phyloP scores from a whole-genome alignment of 441 rosid species.

The Biscutella auriculata region DNA sequence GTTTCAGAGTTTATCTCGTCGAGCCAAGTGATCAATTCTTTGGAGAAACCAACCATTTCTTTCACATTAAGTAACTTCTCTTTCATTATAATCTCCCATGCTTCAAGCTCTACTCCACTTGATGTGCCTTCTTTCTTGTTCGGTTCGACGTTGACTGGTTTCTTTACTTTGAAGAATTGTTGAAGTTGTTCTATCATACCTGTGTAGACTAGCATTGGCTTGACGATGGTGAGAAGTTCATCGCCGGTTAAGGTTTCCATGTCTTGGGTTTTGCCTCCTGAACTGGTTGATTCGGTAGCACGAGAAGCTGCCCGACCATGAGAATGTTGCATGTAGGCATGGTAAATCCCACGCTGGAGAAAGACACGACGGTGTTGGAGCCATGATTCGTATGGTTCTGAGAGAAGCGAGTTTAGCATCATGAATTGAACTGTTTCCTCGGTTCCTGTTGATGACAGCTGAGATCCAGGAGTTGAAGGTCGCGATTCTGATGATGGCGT shows the following conservation, averaged over 20 bases:
- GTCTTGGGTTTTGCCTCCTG: constrained; percentile 24
- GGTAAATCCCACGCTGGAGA: constrained; percentile 89
- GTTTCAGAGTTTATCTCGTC: constrained; percentile 72
- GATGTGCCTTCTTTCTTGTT: constrained; percentile 41
- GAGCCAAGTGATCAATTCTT: constrained; percentile 80
- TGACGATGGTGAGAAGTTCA: constrained; percentile 57
- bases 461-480: constrained; percentile 43
- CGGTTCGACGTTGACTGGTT: constrained; percentile 23
- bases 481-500: constrained; percentile 33
- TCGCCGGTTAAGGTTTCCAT: constrained; percentile 31
- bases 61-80: constrained; percentile 61
- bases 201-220: constrained; percentile 90
- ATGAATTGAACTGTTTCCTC: constrained; percentile 97
- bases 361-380: constrained; percentile 82
- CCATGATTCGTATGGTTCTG: constrained; percentile 94
- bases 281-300: constrained; percentile 41
- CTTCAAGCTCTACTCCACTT: constrained; percentile 47
- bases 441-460: constrained; percentile 46
- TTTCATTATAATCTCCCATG: constrained; percentile 85
- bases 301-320: constrained; percentile 58
- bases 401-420: constrained; percentile 97
- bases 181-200: constrained; percentile 98
- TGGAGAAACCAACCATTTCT: constrained; percentile 87
- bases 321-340: constrained; percentile 87
- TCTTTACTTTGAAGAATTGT: constrained; percentile 63